Evolutionary conservation across 2,329 filamentous ascomycete genomes (phyloP), one percentile per base, ranked within the genome.

Genomic region (Trichothecium roseum): DNA sequence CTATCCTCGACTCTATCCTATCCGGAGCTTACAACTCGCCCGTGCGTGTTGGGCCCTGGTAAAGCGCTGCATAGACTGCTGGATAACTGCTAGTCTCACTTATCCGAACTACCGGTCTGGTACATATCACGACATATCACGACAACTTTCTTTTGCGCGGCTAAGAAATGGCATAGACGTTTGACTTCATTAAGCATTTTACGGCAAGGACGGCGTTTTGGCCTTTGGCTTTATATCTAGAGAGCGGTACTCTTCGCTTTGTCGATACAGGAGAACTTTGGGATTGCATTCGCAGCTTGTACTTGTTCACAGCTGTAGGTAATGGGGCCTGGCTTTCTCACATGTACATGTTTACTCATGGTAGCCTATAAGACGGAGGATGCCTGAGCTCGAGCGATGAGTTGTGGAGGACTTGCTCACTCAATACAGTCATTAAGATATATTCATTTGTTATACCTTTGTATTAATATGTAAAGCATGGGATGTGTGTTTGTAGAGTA

Each of bases 31-130:
- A 75, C 42, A 69, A 72, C 24, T 61, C 73, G 18, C 66, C 75
- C 8, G 75, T 81, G 18, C 63, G 68, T 34, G 75, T 80, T 39
- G 76, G 76, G n/a, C 71, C 69, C 12, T 78, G 69, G 69, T 78
- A 70, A 42, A 29, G 13, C n/a, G 15, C 18, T 18, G 15, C 10
- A 4, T 13, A 13, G n/a, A 31, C 10, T 14, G 12, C 14, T n/a
- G 29, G 17, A 36, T 6, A 26, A 30, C 26, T 8, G 26, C n/a
- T 26, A 18, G 34, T 20, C 32, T 16, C 15, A 24, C 32, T 22
- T 13, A 34, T 14, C 35, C 37, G 46, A 41, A 45, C 40, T 35
- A 44, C 40, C 40, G 32, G 45, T 44, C 34, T 41, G 43, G 43
- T 43, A 50, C 46, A 54, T 46, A 44, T 53, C 35, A 34, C 36